Base-by-base conservation (phyloP, 352 stramenopile species). In the Peronospora destructor region DNA sequence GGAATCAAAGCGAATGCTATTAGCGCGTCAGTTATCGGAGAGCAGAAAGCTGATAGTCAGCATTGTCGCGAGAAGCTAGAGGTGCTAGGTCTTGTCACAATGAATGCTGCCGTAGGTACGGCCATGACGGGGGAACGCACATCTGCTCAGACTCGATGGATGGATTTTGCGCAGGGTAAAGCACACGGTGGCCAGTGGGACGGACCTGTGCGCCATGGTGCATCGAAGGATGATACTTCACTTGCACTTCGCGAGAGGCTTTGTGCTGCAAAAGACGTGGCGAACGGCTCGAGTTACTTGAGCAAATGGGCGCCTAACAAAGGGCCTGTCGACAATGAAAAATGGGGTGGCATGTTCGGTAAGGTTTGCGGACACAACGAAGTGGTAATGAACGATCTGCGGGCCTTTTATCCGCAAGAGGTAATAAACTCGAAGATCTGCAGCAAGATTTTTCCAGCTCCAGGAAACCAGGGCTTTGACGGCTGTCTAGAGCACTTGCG, bases 291-390 rank as follows among this genome's bases (percentile, higher is more conserved):
- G 3, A 53, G 23, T 2, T 58, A 65, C 26, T 54, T 84, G 23
- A 52, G 46, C 45, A 52, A 72, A 33, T 95, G 85, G 85, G 45
- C 49, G 11, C 83, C 85, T 0, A 94, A 95, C 55, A 70, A 76
- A 32, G 61, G 87, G 32, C 78, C 83, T 11, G 56, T 64, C 5
- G 86, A 94, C 50, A 26, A 56, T 21, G 77, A 72, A 29, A 68
- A 73, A 39, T 96, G 86, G 86, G 86, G 86, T 35, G 86, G 86
- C 19, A 64, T 49, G 21, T 95, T 74, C 41, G 86, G 86, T 40
- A 96, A 96, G 43, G 68, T 67, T 5, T 96, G 86, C 45, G 83
- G 75, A 10, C 86, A 96, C 64, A 96, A 96, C 64, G 86, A 96
- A 64, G 82, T 95, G 11, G 84, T 92, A 23, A 74, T 95, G 71